Conservation (phyloP, 208 protist genomes). For the Blastocrithidia nonstop region DNA sequence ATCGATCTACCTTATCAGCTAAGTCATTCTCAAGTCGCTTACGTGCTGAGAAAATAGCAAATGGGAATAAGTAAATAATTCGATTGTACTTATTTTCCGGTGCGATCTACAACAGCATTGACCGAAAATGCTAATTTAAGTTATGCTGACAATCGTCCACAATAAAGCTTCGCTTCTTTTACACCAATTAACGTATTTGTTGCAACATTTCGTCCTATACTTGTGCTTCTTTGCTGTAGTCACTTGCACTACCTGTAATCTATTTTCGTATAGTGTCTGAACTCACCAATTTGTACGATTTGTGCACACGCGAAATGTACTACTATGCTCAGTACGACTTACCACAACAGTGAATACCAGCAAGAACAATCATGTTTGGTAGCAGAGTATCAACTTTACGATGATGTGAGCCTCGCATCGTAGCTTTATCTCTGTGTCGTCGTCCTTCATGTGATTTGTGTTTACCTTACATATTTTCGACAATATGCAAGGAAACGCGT, state of each 20-base stretch:
- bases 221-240: slow-evolving; percentile 36
- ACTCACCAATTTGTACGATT: slow-evolving; percentile 34
- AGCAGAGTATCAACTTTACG: slow-evolving; percentile 18
- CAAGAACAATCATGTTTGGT: slow-evolving; percentile 39
- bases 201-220: slow-evolving; percentile 35
- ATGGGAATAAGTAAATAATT: slow-evolving; percentile 36
- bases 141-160: slow-evolving; percentile 55
- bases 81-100: slow-evolving; percentile 21
- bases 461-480: too few relatives aligned
- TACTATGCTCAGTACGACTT: slow-evolving; percentile 65
- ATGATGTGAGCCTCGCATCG: slow-evolving; percentile 3
- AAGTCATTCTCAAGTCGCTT: slow-evolving; percentile 34
- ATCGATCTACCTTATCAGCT: slow-evolving; percentile 22
- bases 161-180: slow-evolving; percentile 36
- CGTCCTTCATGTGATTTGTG: too few relatives aligned
- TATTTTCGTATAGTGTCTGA: slow-evolving; percentile 22
- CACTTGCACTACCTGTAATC: slow-evolving; percentile 25
- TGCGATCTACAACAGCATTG: slow-evolving; percentile 16
- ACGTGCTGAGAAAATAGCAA: slow-evolving; percentile 42
- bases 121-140: slow-evolving; percentile 24
- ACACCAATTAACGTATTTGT: slow-evolving; percentile 20
- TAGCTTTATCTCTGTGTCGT: too few relatives aligned
- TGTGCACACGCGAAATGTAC: slow-evolving; percentile 43
- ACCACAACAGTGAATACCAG: slow-evolving; percentile 66
- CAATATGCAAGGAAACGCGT: too few relatives aligned